phyloP scores from a whole-genome alignment of 2,329 filamentous ascomycete species.

The Rosellinia necatrix region DNA sequence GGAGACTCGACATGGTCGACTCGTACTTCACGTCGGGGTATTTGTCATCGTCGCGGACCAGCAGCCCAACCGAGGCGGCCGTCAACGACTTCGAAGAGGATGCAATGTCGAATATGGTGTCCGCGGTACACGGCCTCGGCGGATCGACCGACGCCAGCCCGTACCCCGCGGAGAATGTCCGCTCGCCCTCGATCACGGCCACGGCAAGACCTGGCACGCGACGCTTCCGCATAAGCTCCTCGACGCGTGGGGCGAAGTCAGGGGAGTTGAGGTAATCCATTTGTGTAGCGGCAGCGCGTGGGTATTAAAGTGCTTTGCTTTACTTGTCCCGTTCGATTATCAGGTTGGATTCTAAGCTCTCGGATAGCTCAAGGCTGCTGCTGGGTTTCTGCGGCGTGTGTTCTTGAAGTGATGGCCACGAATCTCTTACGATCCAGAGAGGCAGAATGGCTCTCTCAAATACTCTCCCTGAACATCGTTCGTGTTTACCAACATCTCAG shows the following conservation, averaged over 20 bases:
- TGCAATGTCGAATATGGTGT: conserved; percentile 38
- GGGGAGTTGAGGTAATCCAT: conserved; percentile 31
- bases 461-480: not conserved
- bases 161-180: conserved; percentile 30
- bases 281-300: not conserved
- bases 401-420: not conserved
- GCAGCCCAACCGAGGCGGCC: conserved; percentile 35
- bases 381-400: not conserved
- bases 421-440: not conserved
- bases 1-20: conserved; percentile 31
- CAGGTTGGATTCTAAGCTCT: not conserved
- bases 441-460: no score
- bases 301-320: no score
- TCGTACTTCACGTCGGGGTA: conserved; percentile 40
- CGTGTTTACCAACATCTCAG: not conserved
- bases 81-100: conserved; percentile 39
- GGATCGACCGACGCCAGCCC: conserved; percentile 35
- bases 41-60: conserved; percentile 37
- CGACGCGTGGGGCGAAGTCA: conserved; percentile 23
- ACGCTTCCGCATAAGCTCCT: conserved; percentile 30
- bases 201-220: conserved; percentile 34
- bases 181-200: conserved; percentile 29
- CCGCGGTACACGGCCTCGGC: conserved; percentile 35
- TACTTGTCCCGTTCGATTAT: no score
- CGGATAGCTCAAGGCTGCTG: not conserved